Conservation (phyloP, 345 rosid genomes). For the Luvunga scandens region DNA sequence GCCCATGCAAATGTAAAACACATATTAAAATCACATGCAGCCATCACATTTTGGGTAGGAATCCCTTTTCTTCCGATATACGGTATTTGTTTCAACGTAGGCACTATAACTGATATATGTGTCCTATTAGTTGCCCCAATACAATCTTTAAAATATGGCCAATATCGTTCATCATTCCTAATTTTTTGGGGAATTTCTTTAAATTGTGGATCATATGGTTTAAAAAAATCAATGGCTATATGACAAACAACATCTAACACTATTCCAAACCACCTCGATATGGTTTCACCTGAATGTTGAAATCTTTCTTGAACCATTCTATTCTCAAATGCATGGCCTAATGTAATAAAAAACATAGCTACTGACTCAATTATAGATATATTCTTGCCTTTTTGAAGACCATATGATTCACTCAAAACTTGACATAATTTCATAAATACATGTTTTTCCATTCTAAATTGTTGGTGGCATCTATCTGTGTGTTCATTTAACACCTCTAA, state of each 20-base stretch:
- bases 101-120: not conserved
- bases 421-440: not conserved
- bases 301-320: not conserved
- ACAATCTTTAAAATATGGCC: not conserved
- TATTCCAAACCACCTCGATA: not conserved
- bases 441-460: not conserved
- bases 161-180: not conserved
- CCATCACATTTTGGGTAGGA: constrained; percentile 10
- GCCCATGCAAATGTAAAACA: constrained; percentile 5
- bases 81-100: not conserved
- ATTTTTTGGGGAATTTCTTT: not conserved
- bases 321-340: not conserved
- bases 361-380: not conserved
- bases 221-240: not conserved
- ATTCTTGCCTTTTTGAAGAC: not conserved
- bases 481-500: not conserved
- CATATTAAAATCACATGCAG: constrained; percentile 7
- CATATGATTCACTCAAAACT: not conserved
- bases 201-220: not conserved
- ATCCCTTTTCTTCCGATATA: not conserved
- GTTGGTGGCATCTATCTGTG: not conserved
- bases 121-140: not conserved
- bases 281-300: not conserved
- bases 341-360: not conserved
- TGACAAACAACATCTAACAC: not conserved